Evolutionary conservation across 2,329 filamentous ascomycete species (phyloP), one percentile per base, ranked within the genome.

Genomic region (Penicillium sp.): DNA sequence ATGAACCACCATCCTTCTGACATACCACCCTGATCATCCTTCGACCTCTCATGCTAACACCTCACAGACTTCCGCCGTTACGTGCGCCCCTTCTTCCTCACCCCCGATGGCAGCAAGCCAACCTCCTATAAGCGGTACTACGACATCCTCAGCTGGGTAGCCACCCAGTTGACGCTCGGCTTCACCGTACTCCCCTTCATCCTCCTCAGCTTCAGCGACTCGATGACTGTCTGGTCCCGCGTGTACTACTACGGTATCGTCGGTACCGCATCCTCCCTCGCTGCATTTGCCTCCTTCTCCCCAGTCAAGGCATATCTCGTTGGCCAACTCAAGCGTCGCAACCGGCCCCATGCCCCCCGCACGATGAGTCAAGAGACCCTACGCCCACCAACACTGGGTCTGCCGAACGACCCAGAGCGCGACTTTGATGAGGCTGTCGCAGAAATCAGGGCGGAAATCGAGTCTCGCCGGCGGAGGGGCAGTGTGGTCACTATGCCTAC

Each of bases 1-100:
- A 82, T 75, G 89, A 30, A 84, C 25, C 26, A 22, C 19, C 30
- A 26, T 4, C 25, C 43, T 16, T 25, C 10, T 3, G 4, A n/a
- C 13, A 30, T 45, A 26, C 2, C 11, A 26, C 4, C 8, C n/a
- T 8, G 1, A 28, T 26, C 3, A n/a, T 4, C 8, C 4, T 51
- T 26, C 22, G 51, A 53, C 16, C 57, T 43, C 16, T 25, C 4
- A 19, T 19, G 22, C 64, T 54, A 68, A 64, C 25, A 28, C 52
- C 13, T 19, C 0, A 3, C 62, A 97, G 93, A 97, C 74, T 92
- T 90, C 76, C 93, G 95, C 56, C 92, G 95, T 57, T 85, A 94
- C 71, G 79, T 98, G 61, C 92, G 95, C 1, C 95, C 95, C 25
- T 94, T 99, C 80, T 97, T 99, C 83, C 81, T 98, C 52, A 88